phyloP scores from a whole-genome alignment of 441 rosid species.

The Pelargonium citronellum region DNA sequence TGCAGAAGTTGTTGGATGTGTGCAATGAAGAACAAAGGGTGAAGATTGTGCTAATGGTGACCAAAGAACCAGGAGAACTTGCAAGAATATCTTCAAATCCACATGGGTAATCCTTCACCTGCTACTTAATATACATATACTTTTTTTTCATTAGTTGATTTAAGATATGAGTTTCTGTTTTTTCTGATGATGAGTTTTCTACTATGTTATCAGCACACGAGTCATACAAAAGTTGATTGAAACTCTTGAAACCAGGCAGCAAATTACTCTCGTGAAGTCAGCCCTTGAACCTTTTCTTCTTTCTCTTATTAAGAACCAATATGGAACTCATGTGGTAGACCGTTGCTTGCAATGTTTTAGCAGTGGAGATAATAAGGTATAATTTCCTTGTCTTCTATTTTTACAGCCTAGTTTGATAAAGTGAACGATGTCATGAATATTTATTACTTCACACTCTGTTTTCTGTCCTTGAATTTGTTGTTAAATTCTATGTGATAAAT shows the following conservation, averaged over 20 bases:
- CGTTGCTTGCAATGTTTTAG: slow-evolving; percentile 60
- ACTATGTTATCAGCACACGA: slow-evolving; percentile 49
- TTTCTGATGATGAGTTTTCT: slow-evolving; percentile 14
- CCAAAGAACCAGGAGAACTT: slow-evolving; percentile 47
- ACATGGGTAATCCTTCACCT: slow-evolving; percentile 48
- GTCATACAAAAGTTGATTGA: slow-evolving; percentile 77
- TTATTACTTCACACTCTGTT: no score
- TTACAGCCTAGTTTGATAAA: neutral
- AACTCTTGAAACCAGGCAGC: slow-evolving; percentile 54
- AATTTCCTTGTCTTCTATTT: neutral
- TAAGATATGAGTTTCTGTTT: neutral
- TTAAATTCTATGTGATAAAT: no score
- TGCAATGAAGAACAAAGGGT: slow-evolving; percentile 55
- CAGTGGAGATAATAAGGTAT: slow-evolving; percentile 57
- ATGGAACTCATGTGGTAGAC: slow-evolving; percentile 79
- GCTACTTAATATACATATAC: neutral
- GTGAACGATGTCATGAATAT: no score
- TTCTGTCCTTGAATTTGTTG: no score
- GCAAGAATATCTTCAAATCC: slow-evolving; percentile 58
- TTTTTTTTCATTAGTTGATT: neutral
- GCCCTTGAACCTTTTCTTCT: slow-evolving; percentile 60
- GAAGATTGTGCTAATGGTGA: slow-evolving; percentile 39
- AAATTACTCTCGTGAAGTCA: slow-evolving; percentile 39
- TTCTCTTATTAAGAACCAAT: slow-evolving; percentile 58
- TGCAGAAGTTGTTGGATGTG: slow-evolving; percentile 65